Percentiles rank a stretch among this genome's conserved stretches.
phyloP scores from a whole-genome alignment of 192 early-diverging fungal genomes.

The Diversispora eburnea region DNA sequence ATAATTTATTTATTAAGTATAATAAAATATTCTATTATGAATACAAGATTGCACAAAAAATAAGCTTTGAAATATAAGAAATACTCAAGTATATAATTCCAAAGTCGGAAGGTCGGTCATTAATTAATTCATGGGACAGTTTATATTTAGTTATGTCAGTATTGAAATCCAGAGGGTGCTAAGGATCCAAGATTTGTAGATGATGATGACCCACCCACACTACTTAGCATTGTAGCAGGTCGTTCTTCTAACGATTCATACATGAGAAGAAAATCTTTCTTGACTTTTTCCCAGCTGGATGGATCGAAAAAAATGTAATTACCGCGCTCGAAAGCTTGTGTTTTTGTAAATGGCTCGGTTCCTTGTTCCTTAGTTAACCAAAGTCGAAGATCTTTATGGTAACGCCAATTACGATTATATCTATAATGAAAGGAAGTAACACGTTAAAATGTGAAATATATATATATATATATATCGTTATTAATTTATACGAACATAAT shows the following conservation, averaged over 20 bases:
- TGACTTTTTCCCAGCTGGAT: slow-evolving; percentile 80
- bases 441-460: neutral
- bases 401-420: slow-evolving; percentile 90
- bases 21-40: no score
- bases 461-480: neutral
- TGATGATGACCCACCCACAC: neutral
- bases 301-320: slow-evolving; percentile 94
- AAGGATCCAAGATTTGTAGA: neutral
- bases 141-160: neutral
- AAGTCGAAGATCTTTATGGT: slow-evolving; percentile 88
- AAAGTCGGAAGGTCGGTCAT: no score
- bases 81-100: no score
- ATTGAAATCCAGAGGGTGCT: slow-evolving; percentile 11
- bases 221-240: neutral
- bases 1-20: no score
- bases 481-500: no score
- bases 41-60: no score
- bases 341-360: slow-evolving; percentile 52
- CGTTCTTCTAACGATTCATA: slow-evolving; percentile 88
- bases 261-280: slow-evolving; percentile 82
- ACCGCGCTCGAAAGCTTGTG: slow-evolving; percentile 74
- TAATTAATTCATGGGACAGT: no score
- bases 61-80: no score
- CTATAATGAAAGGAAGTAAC: slow-evolving; percentile 12
- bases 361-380: slow-evolving; percentile 87